Evolutionary conservation across 2,329 filamentous ascomycete genomes (phyloP).

Genomic region (Colletotrichum chrysophilum): DNA sequence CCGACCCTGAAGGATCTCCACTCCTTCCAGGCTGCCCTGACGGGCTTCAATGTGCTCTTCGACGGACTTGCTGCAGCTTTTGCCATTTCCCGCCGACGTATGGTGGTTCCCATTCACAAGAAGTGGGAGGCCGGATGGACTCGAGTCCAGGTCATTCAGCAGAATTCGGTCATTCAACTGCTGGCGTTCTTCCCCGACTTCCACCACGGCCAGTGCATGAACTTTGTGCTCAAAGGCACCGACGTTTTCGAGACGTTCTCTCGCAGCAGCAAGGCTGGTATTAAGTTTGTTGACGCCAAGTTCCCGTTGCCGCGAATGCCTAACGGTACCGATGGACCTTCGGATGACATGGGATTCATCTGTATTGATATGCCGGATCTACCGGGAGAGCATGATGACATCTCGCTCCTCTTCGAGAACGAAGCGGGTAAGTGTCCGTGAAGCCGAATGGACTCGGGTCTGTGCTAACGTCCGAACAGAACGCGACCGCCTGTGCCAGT

Average conservation of each 20-base stretch:
- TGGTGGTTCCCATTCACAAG: constrained; percentile 93
- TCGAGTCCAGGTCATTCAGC: constrained; percentile 79
- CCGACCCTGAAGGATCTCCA: constrained; percentile 73
- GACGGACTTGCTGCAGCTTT: constrained; percentile 76
- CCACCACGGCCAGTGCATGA: constrained; percentile 85
- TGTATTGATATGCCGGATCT: constrained; percentile 89
- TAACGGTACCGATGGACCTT: constrained; percentile 53
- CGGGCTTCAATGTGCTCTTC: constrained; percentile 78
- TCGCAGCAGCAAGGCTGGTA: constrained; percentile 68
- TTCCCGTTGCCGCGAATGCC: constrained; percentile 78
- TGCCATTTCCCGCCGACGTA: constrained; percentile 81
- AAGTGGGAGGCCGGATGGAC: constrained; percentile 88
- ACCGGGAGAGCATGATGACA: constrained; percentile 91
- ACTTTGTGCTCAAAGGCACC: constrained; percentile 83
- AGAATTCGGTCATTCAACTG: constrained; percentile 77
- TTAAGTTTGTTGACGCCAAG: constrained; percentile 88
- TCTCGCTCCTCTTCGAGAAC: constrained; percentile 82
- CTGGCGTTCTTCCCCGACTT: constrained; percentile 90
- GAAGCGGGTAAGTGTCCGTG: constrained; percentile 68
- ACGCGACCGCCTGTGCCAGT: constrained; percentile 56
- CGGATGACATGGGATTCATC: constrained; percentile 74
- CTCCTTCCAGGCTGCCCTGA: constrained; percentile 78
- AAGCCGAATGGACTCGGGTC: not conserved
- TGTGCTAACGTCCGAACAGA: constrained; percentile 40
- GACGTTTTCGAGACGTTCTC: constrained; percentile 79